Base-by-base conservation (phyloP, 331 rosid species). In the Pyracantha coccinea region DNA sequence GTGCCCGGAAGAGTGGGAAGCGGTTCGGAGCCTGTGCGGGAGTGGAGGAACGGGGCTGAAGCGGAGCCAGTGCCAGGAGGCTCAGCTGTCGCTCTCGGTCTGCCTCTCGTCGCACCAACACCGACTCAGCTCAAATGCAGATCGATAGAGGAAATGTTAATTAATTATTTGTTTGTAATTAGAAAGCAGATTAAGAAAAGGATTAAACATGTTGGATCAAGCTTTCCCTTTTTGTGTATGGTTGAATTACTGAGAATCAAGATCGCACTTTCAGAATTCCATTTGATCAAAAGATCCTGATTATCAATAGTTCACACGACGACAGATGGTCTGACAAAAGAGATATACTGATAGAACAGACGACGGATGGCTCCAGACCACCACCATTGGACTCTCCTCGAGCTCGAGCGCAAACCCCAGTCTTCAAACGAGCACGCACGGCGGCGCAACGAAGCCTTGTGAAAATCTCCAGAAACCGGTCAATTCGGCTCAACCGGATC, bases 61-160 rank as follows among this genome's bases (percentile, higher is more conserved):
- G 66, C 89, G 97, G 33, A 74, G 86, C 8, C 97, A 90, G 74
- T 92, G 97, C 83, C 94, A 92, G 24, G 78, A 81, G 68, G 97
- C 97, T 70, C 89, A 88, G 75, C 80, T 87, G 68, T 87, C 90
- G 33, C 96, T 88, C 78, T 84, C 92, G 9, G 41, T 79, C 20
- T 90, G 97, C 73, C 90, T 92, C 72, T 89, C 90, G 44, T 80
- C 96, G 55, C 85, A 60, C 29, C 91, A 85, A 61, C 69, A 23
- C 24, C 21, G 29, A 17, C 60, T 45, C 45, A 29, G 53, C 63
- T 2, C 12, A 66, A 29, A 38, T 59, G 68, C 19, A 15, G 19
- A 32, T 41, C 47, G 11, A 54, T 68, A 27, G 38, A 58, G 21
- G 53, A 0, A 3, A 16, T 31, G 21, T 10, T 6, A 0, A 0